A percentile compares a stretch with the other conserved stretches of the same genome.
These are phyloP conservation scores for Leucaena leucocephala DNA, from an alignment of 306 rosid genomes.

Conservation along the genomic window DNA sequence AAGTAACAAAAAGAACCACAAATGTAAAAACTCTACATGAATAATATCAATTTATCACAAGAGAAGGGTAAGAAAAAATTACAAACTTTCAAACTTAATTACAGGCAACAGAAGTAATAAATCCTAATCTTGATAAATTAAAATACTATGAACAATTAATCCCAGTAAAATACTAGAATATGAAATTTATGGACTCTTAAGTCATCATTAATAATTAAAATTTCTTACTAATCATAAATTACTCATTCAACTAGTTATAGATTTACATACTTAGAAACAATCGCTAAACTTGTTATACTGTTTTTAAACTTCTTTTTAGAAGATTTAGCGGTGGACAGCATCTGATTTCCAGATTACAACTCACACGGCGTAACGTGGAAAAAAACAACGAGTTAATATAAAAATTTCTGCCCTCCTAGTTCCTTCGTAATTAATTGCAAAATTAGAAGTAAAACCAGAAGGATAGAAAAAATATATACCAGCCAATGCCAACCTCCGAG, in stretches of 20 bases:
- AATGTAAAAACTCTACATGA: background rate
- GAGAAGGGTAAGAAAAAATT: background rate
- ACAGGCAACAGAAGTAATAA: background rate
- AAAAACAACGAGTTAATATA: background rate
- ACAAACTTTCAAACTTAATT: background rate
- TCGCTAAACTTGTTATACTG: background rate
- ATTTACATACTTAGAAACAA: background rate
- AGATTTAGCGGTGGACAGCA: background rate
- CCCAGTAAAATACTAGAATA: background rate
- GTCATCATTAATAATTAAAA: background rate
- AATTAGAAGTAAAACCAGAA: background rate
- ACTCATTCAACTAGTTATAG: background rate
- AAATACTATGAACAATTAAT: background rate
- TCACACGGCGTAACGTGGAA: background rate
- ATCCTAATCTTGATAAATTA: background rate
- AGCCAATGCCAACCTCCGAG: constrained; percentile 90
- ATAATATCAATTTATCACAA: background rate
- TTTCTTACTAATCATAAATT: background rate
- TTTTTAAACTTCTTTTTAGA: background rate
- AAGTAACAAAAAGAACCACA: background rate
- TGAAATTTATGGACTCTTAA: background rate
- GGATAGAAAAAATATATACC: constrained; percentile 39
- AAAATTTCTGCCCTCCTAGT: background rate
- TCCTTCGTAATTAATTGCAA: background rate
- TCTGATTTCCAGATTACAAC: background rate